A percentile compares a stretch with the other conserved stretches of the same genome.
Evolutionary conservation across 352 stramenopile species (phyloP).

Genomic region (Globisporangium iwayamae): DNA sequence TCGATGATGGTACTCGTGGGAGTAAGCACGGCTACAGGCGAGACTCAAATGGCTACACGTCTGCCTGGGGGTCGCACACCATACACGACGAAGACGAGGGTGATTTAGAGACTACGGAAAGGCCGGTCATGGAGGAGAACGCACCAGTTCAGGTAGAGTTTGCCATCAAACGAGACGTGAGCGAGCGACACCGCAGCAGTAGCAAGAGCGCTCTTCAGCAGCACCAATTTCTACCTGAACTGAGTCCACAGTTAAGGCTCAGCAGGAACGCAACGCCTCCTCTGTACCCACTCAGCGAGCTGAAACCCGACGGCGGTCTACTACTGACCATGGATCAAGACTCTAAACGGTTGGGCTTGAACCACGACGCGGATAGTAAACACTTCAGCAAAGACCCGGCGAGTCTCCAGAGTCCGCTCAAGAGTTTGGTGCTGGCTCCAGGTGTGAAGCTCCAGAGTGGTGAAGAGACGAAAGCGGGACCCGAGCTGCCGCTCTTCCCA

Average conservation of each 20-base stretch:
- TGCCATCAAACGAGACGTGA: slow-evolving; percentile 2
- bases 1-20: not conserved
- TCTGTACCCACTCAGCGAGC: not conserved
- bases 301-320: not conserved
- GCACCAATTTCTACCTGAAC: slow-evolving; percentile 6
- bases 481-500: slow-evolving; percentile 22
- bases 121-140: slow-evolving; percentile 4
- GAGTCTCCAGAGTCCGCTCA: slow-evolving; percentile 8
- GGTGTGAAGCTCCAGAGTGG: slow-evolving; percentile 28
- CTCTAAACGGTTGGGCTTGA: not conserved
- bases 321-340: not conserved
- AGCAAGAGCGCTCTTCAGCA: too few relatives aligned
- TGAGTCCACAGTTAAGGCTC: slow-evolving; percentile 7
- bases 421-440: slow-evolving; percentile 21
- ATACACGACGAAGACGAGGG: not conserved
- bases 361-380: not conserved
- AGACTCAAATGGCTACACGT: not conserved
- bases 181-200: not conserved
- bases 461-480: slow-evolving; percentile 20
- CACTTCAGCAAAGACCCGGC: not conserved
- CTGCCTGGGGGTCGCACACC: not conserved
- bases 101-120: not conserved
- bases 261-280: not conserved
- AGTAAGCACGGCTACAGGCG: not conserved
- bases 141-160: slow-evolving; percentile 20